These are phyloP conservation scores for Ustilago hordei DNA, from an alignment of 1,284 basidiomycete genomes.

Conservation along the genomic window DNA sequence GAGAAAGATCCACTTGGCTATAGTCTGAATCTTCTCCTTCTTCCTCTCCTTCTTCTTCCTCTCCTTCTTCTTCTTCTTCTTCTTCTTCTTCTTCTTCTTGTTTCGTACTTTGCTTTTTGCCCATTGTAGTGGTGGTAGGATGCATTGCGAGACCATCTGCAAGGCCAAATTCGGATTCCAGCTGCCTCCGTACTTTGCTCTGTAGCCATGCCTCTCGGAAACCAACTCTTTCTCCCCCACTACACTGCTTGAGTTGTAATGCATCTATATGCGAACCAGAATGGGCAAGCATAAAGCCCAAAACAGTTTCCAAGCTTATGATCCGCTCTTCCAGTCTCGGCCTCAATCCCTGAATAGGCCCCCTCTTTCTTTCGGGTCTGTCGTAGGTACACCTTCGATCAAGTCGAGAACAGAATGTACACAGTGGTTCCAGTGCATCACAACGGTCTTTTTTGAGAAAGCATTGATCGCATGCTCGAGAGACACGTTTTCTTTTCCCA, in stretches of 20 bases:
- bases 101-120: background rate
- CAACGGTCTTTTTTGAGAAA: constrained; percentile 49
- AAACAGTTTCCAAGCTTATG: constrained; percentile 23
- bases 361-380: constrained; percentile 46
- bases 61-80: background rate
- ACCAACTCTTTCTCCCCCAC: background rate
- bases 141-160: too few species aligned
- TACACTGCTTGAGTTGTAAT: background rate
- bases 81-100: background rate
- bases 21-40: constrained; percentile 10
- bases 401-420: constrained; percentile 28
- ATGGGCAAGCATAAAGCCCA: constrained; percentile 24
- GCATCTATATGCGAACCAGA: background rate
- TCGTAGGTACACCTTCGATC: constrained; percentile 34
- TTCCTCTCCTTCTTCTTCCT: background rate
- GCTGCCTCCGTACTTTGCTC: too few species aligned
- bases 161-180: too few species aligned
- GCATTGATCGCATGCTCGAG: constrained; percentile 55
- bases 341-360: constrained; percentile 40
- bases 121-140: background rate
- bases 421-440: constrained; percentile 37
- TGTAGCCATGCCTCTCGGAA: too few species aligned
- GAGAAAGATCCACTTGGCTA: constrained; percentile 29
- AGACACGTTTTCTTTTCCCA: constrained; percentile 46
- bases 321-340: constrained; percentile 37